Percentiles rank a stretch among this genome's conserved stretches.
These are phyloP conservation scores for Pilaira anomala DNA, from an alignment of 192 early-diverging fungal species.

Conservation along the genomic window DNA sequence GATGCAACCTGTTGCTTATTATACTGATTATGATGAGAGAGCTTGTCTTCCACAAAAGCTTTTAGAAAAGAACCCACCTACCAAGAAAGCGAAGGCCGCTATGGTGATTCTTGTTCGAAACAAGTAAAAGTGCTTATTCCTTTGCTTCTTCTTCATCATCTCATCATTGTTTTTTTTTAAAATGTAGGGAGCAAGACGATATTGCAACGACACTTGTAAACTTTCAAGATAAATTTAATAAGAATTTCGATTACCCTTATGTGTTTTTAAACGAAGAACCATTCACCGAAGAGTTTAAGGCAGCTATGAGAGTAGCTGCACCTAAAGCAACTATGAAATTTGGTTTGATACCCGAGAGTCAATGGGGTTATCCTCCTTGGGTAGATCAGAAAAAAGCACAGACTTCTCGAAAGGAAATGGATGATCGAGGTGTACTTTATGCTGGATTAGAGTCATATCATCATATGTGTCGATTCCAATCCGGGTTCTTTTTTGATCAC, in stretches of 20 bases:
- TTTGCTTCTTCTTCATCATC: neutral
- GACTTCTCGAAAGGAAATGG: slow-evolving; percentile 58
- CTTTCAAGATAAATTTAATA: slow-evolving; percentile 71
- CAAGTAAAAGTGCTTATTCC: slow-evolving; percentile 40
- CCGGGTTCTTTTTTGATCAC: slow-evolving; percentile 61
- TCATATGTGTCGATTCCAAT: slow-evolving; percentile 82
- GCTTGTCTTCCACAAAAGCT: slow-evolving; percentile 33
- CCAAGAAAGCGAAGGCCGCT: slow-evolving; percentile 47
- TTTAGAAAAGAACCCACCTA: slow-evolving; percentile 30
- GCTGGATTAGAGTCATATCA: slow-evolving; percentile 75
- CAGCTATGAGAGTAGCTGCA: slow-evolving; percentile 42
- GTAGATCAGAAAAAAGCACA: slow-evolving; percentile 66
- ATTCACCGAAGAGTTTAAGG: slow-evolving; percentile 66
- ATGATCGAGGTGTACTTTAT: slow-evolving; percentile 59
- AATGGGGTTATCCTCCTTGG: slow-evolving; percentile 75
- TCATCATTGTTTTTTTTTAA: neutral
- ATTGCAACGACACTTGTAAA: slow-evolving; percentile 52
- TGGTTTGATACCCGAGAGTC: slow-evolving; percentile 64
- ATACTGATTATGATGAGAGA: slow-evolving; percentile 35
- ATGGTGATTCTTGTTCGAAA: slow-evolving; percentile 67
- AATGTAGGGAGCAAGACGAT: slow-evolving; percentile 49
- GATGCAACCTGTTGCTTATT: slow-evolving; percentile 36
- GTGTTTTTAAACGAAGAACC: slow-evolving; percentile 76
- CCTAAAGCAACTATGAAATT: slow-evolving; percentile 59
- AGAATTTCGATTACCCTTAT: slow-evolving; percentile 75